Evolutionary conservation across 352 stramenopile species (phyloP), one percentile per base, ranked within the genome.

Genomic region (Phytopythium boreale): DNA sequence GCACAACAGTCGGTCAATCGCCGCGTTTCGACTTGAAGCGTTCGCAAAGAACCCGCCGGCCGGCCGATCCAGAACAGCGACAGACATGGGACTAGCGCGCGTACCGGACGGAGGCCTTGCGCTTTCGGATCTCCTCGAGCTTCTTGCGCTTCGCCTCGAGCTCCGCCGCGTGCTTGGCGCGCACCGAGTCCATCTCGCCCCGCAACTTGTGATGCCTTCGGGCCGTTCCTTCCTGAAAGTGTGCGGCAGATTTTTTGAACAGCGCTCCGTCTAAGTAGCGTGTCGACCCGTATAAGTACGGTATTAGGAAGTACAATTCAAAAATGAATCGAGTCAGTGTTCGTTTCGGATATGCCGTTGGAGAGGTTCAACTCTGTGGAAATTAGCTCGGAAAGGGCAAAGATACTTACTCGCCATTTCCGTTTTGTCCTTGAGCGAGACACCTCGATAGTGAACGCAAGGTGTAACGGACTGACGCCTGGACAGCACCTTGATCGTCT

Each of bases 81-180:
- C 62, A 50, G 12, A 11, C 24, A 7, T 10, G 27, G 10, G 14
- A 17, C 24, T 19, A 1, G 22, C 3, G 39, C 15, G 75, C 71
- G 59, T 67, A 92, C 84, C 83, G 74, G 41, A 93, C 76, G 27
- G 82, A 84, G 0, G 85, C 87, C 68, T 96, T 96, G 37, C 87
- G 82, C 58, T 89, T 80, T 55, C 87, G 87, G 66, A 96, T 94
- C 76, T 96, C 87, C 69, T 96, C 86, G n/a, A 96, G 78, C 74
- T 96, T 96, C 70, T 88, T 89, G 67, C 87, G 87, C 75, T 96
- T 96, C 31, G 82, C 87, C 68, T 96, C 87, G 49, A 96, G 75
- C 71, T 96, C 87, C 8, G 85, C 85, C 72, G 85, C 87, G 69
- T 95, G 87, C 67, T 90, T 90, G 53, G 84, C 87, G 64, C 87